Conservation (phyloP, 345 rosid species). For the Lepidium didymum region DNA sequence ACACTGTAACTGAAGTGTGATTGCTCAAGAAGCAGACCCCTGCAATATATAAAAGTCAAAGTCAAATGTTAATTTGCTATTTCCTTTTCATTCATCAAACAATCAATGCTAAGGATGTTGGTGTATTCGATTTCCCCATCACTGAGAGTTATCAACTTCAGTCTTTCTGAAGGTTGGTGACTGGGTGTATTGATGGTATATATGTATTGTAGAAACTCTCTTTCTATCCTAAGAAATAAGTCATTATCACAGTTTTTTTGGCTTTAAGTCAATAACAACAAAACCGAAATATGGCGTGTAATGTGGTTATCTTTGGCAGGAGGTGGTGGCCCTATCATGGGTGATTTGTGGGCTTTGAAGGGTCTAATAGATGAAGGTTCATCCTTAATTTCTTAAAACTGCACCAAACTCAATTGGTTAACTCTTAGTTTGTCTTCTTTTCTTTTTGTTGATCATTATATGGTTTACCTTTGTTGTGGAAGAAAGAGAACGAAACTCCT, state of each 20-base stretch:
- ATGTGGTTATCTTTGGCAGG: conserved; percentile 43
- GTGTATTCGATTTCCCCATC: neutral
- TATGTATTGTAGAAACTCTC: neutral
- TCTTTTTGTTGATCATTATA: conserved; percentile 10
- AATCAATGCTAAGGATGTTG: neutral
- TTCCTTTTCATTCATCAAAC: neutral
- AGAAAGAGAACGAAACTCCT: conserved; percentile 92
- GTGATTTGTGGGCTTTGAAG: conserved; percentile 98
- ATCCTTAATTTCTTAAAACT: neutral
- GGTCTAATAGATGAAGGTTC: conserved; percentile 93
- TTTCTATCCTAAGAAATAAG: neutral
- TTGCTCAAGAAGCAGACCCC: neutral
- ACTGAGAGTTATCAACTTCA: neutral
- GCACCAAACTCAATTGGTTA: neutral
- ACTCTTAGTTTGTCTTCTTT: neutral
- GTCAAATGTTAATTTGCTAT: neutral
- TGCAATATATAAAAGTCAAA: neutral
- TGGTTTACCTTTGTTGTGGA: conserved; percentile 54
- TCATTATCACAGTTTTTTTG: neutral
- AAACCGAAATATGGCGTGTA: neutral
- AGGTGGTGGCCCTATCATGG: conserved; percentile 98
- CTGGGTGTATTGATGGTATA: neutral
- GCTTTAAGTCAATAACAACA: neutral
- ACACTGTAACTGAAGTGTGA: neutral
- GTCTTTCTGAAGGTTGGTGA: neutral